Base-by-base conservation (phyloP, 179 eudicot genomes). In the Silene coronaria region DNA sequence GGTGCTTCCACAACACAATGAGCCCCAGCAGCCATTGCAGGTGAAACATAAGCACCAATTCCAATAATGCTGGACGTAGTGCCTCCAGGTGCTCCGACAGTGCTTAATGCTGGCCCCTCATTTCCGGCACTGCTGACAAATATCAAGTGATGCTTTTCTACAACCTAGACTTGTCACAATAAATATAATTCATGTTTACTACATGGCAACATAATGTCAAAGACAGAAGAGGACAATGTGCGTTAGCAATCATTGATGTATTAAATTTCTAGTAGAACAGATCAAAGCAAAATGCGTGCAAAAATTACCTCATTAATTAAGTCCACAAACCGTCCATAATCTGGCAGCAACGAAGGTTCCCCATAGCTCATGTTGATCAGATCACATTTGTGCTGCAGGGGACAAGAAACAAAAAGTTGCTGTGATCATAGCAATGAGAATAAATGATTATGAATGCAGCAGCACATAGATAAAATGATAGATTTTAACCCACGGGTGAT, bases 41-140 rank as follows among this genome's bases (percentile, higher is more conserved):
- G 99, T 80, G 99, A 95, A 77, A 95, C 97, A 89, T 95, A 95
- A 67, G 99, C 99, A 81, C 99, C 99, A 78, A 95, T 88, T 53
- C 97, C 99, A 76, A 95, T 89, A 57, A 95, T 95, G 91, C 97
- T 90, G 59, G 99, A 95, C 38, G 91, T 89, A 70, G 99, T 92
- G 71, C 99, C 99, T 72, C 99, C 99, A 12, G 99, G 99, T 69
- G 99, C 93, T 80, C 99, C 99, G 61, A 95, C 97, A 72, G 99
- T 92, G 85, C 82, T 92, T 81, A 95, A 83, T 66, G 97, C 97
- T 68, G 99, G 99, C 45, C 99, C 99, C 79, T 88, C 88, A 80
- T 95, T 95, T 63, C 99, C 99, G 78, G 97, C 99, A 85, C 99
- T 95, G 69, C 99, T 92, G 59, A 95, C 82, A 75, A 90, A 95